Conservation (phyloP, 2,329 filamentous ascomycete genomes). For the Stemphylium lycopersici region DNA sequence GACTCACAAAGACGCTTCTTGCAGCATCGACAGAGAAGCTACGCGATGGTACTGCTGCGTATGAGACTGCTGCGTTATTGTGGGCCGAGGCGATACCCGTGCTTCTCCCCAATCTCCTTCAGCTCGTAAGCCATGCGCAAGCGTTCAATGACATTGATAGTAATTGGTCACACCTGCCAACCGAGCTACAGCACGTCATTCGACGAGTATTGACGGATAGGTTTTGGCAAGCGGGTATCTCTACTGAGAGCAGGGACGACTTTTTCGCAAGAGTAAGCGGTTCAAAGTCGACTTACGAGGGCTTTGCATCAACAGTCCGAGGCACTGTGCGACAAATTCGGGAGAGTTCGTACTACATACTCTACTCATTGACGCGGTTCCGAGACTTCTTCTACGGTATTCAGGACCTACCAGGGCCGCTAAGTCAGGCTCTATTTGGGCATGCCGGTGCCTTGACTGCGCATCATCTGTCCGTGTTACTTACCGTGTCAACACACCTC, state of each 20-base stretch:
- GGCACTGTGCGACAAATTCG: conserved; percentile 87
- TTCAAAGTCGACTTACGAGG: conserved; percentile 88
- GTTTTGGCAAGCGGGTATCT: conserved; percentile 98
- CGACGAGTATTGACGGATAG: conserved; percentile 86
- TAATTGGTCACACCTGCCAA: conserved; percentile 80
- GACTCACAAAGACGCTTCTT: conserved; percentile 89
- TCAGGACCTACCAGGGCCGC: conserved; percentile 76
- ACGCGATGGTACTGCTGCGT: conserved; percentile 73
- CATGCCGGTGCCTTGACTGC: conserved; percentile 84
- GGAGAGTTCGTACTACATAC: conserved; percentile 91
- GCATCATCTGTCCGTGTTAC: conserved; percentile 91
- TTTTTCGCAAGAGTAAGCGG: conserved; percentile 92
- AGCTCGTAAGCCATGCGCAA: conserved; percentile 87
- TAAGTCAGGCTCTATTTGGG: conserved; percentile 83
- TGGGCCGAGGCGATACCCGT: conserved; percentile 84
- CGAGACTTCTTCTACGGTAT: conserved; percentile 92
- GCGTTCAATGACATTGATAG: conserved; percentile 80
- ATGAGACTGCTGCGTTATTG: conserved; percentile 76
- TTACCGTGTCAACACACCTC: conserved; percentile 85
- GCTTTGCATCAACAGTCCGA: conserved; percentile 89
- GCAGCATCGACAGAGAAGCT: conserved; percentile 90
- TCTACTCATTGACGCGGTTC: conserved; percentile 90
- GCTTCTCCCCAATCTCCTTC: conserved; percentile 84
- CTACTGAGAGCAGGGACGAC: conserved; percentile 91
- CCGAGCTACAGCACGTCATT: conserved; percentile 78